Conservation (phyloP, 352 stramenopile species). For the Pythium phragmitis region DNA sequence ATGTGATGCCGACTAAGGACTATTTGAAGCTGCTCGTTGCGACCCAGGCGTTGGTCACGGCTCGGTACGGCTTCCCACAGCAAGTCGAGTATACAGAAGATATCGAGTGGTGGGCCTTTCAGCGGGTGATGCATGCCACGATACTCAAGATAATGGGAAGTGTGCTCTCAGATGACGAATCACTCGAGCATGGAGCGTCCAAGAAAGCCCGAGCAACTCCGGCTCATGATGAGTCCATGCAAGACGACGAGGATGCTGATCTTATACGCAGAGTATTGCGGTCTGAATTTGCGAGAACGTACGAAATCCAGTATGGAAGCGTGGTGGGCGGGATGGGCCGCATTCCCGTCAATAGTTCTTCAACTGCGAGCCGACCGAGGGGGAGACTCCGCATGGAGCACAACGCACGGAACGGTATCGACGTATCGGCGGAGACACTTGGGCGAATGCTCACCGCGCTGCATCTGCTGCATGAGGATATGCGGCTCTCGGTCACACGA, state of each 20-base stretch:
- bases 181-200: constrained; percentile 17
- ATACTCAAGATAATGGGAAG: not conserved
- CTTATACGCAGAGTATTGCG: constrained; percentile 5
- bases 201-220: constrained; percentile 20
- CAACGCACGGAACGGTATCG: not conserved
- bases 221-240: not conserved
- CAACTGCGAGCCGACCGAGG: not conserved
- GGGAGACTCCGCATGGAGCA: not conserved
- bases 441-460: constrained; percentile 28
- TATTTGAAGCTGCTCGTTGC: constrained; percentile 12
- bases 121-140: not conserved
- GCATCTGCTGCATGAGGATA: constrained; percentile 73
- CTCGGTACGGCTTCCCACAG: not conserved
- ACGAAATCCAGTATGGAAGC: constrained; percentile 2
- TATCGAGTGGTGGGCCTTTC: constrained; percentile 17
- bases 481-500: constrained; percentile 42
- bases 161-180: constrained; percentile 1
- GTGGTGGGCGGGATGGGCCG: constrained; percentile 4
- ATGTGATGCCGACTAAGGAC: constrained; percentile 10
- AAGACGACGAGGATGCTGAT: not conserved
- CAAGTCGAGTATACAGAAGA: constrained; percentile 5
- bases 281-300: constrained; percentile 16
- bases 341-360: not conserved
- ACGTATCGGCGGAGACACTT: constrained; percentile 1
- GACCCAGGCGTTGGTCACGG: constrained; percentile 1